Evolutionary conservation across 768 basidiomycete genomes (phyloP), one percentile per base, ranked within the genome.

Genomic region (Hygrocybe coccinea): DNA sequence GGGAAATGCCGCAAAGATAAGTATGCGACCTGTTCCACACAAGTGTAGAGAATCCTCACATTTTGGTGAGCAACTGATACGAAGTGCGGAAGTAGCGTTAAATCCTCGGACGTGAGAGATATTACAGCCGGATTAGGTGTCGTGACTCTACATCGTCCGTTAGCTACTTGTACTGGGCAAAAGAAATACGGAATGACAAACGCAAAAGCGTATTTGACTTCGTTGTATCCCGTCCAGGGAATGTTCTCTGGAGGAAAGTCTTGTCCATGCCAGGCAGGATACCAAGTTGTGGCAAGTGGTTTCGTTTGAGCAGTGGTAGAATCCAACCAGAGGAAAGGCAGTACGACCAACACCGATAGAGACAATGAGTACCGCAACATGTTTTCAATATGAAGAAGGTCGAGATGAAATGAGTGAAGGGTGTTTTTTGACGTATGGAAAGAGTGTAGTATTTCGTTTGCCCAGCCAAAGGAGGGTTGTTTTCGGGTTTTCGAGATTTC

Each of bases 141-240:
- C 0, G 74, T 75, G 7, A 69, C 65, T 24, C 76, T 77, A 52
- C 37, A 15, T 6, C 25, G 17, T 36, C 36, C 57, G 12, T 37
- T 25, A 22, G 52, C 50, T 15, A 49, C 14, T 10, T 15, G 33
- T 17, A 25, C 29, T 29, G 19, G 48, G 3, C 21, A 45, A 43
- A 49, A 39, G 33, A 19, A 29, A 24, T 9, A 21, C 11, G 10
- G 52, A 19, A 24, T 15, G 21, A 80, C 84, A 69, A 64, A 81
- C 85, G 84, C 87, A 59, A 89, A 87, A 2, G 88, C 77, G 67
- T 86, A 91, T 11, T 81, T 81, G 59, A 87, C 67, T 52, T 81
- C 75, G 2, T 80, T 88, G 69, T 89, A 90, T 69, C 78, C 79
- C 4, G 66, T 64, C 89, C 89, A 91, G 54, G 73, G 74, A 60